phyloP scores from a whole-genome alignment of 495 filamentous ascomycete genomes.

The Cudoniella acicularis region DNA sequence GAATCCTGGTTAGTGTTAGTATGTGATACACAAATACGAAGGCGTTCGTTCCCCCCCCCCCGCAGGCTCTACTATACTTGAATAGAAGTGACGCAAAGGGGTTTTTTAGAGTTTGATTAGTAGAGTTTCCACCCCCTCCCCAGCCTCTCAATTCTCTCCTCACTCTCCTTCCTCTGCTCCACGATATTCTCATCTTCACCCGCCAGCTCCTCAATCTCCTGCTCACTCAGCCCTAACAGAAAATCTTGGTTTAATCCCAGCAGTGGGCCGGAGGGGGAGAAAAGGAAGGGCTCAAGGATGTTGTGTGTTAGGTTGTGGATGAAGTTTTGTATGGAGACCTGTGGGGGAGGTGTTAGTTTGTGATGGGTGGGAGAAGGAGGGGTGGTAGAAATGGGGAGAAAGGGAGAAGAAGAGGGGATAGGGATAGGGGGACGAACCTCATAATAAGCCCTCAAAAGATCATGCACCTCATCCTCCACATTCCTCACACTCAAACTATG shows the following conservation, averaged over 20 bases:
- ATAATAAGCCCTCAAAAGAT: constrained; percentile 25
- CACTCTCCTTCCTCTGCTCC: too few species aligned
- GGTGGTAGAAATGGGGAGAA: background rate
- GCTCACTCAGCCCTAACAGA: constrained; percentile 3
- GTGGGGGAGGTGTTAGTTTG: background rate
- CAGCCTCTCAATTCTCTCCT: too few species aligned
- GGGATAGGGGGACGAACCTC: too few species aligned
- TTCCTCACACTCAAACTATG: constrained; percentile 22
- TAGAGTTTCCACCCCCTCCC: too few species aligned
- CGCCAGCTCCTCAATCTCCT: constrained; percentile 8
- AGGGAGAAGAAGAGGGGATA: too few species aligned
- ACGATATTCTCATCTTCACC: constrained; percentile 17
- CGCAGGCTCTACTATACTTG: too few species aligned
- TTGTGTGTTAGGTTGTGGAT: constrained; percentile 10
- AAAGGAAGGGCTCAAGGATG: constrained; percentile 21
- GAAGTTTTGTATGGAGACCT: constrained; percentile 18
- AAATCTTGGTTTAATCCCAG: constrained; percentile 17
- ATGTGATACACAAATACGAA: too few species aligned
- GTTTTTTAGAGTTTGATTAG: too few species aligned
- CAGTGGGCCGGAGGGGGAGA: constrained; percentile 13
- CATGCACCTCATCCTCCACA: constrained; percentile 25
- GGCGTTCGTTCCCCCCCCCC: too few species aligned
- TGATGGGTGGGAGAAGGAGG: background rate
- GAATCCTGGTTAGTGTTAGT: background rate
- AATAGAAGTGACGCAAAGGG: too few species aligned